phyloP scores from a whole-genome alignment of 345 rosid genomes.

The Trapa incisa region DNA sequence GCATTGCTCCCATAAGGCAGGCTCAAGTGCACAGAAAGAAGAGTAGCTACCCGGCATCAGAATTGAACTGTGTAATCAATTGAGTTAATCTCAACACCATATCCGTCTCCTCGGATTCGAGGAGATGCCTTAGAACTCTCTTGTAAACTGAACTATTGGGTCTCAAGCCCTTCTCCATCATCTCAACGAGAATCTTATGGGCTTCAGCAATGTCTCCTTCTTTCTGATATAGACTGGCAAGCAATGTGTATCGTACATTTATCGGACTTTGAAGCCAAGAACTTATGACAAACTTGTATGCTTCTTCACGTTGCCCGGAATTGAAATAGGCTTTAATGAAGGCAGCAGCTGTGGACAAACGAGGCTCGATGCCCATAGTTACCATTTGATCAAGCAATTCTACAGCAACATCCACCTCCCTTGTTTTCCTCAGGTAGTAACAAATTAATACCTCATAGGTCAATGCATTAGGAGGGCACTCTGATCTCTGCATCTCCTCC shows the following conservation, averaged over 20 bases:
- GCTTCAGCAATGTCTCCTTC: conserved; percentile 21
- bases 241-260: conserved; percentile 24
- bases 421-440: conserved; percentile 11
- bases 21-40: neutral
- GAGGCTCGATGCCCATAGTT: conserved; percentile 30
- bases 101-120: conserved; percentile 17
- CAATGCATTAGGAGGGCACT: conserved; percentile 33
- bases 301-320: conserved; percentile 19
- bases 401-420: conserved; percentile 22
- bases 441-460: conserved; percentile 40
- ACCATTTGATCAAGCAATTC: conserved; percentile 29
- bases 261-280: conserved; percentile 15
- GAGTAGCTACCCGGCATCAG: conserved; percentile 10
- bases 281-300: conserved; percentile 23
- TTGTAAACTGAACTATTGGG: conserved; percentile 24
- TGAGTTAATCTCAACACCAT: conserved; percentile 18
- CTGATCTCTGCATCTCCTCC: conserved; percentile 22
- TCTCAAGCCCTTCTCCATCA: conserved; percentile 40
- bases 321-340: conserved; percentile 29
- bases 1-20: neutral
- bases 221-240: conserved; percentile 32
- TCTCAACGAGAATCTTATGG: conserved; percentile 27
- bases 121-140: conserved; percentile 22
- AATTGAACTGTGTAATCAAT: conserved; percentile 8
- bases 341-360: conserved; percentile 30